These are phyloP conservation scores for Candida gigantensis DNA, from an alignment of 1,139 yeast genomes.

Conservation along the genomic window DNA sequence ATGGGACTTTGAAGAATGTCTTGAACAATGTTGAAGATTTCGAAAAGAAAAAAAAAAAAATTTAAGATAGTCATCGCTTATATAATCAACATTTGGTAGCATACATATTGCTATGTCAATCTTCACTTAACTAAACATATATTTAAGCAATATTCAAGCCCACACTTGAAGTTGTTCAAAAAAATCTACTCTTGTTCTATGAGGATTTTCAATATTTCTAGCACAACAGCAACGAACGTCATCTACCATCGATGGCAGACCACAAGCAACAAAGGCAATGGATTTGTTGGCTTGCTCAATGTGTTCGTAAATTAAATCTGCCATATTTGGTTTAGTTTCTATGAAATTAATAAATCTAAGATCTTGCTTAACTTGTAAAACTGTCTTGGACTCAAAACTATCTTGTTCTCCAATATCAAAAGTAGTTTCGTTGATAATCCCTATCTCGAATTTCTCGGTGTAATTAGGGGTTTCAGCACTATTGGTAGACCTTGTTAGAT, in stretches of 20 bases:
- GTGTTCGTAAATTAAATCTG: slow-evolving; percentile 26
- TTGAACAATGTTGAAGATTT: no score
- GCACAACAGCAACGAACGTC: slow-evolving; percentile 42
- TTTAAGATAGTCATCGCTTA: no score
- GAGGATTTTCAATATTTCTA: slow-evolving; percentile 23
- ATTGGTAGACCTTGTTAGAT: slow-evolving; percentile 32
- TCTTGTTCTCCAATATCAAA: background rate
- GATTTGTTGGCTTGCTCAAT: slow-evolving; percentile 32
- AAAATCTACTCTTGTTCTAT: slow-evolving; percentile 34
- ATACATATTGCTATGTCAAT: no score
- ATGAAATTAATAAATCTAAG: slow-evolving; percentile 30
- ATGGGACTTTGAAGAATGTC: no score
- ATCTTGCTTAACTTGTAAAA: slow-evolving; percentile 18
- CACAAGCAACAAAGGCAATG: slow-evolving; percentile 51
- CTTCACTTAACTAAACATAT: background rate
- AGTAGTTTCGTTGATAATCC: background rate
- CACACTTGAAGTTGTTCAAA: slow-evolving; percentile 45
- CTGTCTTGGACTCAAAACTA: background rate
- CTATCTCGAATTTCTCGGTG: background rate
- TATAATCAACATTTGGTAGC: no score
- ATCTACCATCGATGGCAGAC: slow-evolving; percentile 56
- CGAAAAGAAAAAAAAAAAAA: no score
- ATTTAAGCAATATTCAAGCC: slow-evolving; percentile 20
- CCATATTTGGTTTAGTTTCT: slow-evolving; percentile 37
- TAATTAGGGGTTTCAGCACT: background rate